These are phyloP conservation scores for Exophiala sp. DNA, from an alignment of 2,329 filamentous ascomycete species.

Conservation along the genomic window DNA sequence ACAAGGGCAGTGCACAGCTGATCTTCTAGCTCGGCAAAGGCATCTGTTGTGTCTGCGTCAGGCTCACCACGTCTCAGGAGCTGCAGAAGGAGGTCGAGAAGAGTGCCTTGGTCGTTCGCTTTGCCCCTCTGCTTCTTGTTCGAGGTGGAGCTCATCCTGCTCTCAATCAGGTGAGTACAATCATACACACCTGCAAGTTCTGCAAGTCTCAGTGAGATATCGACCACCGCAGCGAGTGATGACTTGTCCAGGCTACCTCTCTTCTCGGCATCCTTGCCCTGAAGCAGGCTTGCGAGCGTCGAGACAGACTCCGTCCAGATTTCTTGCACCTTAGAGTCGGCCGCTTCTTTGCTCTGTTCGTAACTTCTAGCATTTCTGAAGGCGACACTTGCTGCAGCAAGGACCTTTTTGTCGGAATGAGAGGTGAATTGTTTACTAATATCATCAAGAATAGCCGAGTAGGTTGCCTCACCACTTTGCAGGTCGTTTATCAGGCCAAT, in stretches of 20 bases:
- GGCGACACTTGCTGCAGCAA: constrained; percentile 77
- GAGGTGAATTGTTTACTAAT: constrained; percentile 90
- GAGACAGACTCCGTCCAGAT: constrained; percentile 83
- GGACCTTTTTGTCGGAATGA: constrained; percentile 81
- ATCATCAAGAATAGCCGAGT: constrained; percentile 78
- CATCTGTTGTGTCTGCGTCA: constrained; percentile 59
- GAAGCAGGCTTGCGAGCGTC: constrained; percentile 67
- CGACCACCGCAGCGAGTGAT: constrained; percentile 66
- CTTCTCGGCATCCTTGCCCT: constrained; percentile 66
- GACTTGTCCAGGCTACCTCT: constrained; percentile 66
- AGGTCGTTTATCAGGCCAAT: constrained; percentile 84
- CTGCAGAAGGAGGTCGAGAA: constrained; percentile 65
- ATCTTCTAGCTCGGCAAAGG: constrained; percentile 73
- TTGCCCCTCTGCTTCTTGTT: constrained; percentile 40
- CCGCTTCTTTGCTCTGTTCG: constrained; percentile 82
- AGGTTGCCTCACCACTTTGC: constrained; percentile 77
- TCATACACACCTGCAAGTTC: constrained; percentile 78
- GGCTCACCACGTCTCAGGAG: constrained; percentile 72
- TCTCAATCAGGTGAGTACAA: constrained; percentile 71
- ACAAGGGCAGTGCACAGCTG: constrained; percentile 73
- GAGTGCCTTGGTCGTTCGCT: constrained; percentile 41
- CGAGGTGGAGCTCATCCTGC: constrained; percentile 34
- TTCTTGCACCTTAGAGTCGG: constrained; percentile 72
- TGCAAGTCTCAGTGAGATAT: constrained; percentile 72
- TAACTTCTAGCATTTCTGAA: constrained; percentile 81